Evolutionary conservation across 192 early-diverging fungal genomes (phyloP).

Genomic region (Backusella tarrabulga): DNA sequence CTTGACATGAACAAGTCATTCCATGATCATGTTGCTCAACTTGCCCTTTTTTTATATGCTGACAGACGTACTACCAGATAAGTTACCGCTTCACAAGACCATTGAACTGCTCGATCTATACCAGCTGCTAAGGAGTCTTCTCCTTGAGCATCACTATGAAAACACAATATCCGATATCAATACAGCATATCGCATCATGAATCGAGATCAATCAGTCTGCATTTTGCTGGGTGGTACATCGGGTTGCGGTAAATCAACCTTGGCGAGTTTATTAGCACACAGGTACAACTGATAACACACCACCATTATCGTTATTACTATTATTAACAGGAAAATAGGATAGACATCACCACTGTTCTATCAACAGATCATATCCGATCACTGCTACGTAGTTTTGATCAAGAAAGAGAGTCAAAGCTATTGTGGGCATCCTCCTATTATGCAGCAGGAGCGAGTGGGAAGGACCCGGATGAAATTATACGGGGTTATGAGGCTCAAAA

Average conservation of each 20-base stretch:
- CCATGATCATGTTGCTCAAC: too few relatives aligned
- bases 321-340: not conserved
- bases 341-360: conserved; percentile 25
- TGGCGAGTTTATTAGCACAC: conserved; percentile 26
- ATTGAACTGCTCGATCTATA: not conserved
- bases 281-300: not conserved
- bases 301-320: not conserved
- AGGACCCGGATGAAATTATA: not conserved
- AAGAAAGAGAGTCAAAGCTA: not conserved
- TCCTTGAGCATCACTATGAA: conserved; percentile 8
- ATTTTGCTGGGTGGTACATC: conserved; percentile 28
- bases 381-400: conserved; percentile 22
- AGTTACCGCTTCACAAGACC: not conserved
- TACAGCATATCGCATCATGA: conserved; percentile 14
- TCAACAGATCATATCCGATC: conserved; percentile 29
- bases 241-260: conserved; percentile 27
- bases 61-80: not conserved
- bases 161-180: conserved; percentile 14
- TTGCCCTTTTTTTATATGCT: not conserved
- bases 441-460: not conserved
- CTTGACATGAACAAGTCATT: not conserved
- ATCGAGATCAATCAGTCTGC: conserved; percentile 18
- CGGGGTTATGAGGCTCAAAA: conserved; percentile 25
- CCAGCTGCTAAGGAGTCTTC: not conserved
- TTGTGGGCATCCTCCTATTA: conserved; percentile 32